Base-by-base conservation (phyloP, 352 stramenopile species). In the Phytophthora pisi region DNA sequence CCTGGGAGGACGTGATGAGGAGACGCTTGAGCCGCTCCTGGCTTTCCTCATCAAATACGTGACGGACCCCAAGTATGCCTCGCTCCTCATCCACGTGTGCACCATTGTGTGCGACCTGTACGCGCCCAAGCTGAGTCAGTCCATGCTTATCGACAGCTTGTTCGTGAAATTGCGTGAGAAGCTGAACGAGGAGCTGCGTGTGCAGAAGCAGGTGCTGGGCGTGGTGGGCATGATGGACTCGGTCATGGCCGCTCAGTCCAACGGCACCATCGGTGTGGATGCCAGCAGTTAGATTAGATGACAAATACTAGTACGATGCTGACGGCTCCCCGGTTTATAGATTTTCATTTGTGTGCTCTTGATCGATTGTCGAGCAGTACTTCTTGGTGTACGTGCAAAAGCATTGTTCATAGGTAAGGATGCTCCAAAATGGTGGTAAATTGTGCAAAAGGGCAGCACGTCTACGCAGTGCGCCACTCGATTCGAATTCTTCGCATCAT, bases 41-140 rank as follows among this genome's bases (percentile, higher is more conserved):
- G 93, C 95, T 61, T 99, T 98, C 73, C 85, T 97, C 30, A 96
- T 97, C 69, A 95, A 97, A 76, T 98, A 98, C 74, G 92, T 99
- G 59, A 93, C 94, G 49, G 89, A 98, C 76, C 96, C 96, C 20
- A 95, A 97, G 74, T 99, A 98, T 81, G 86, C 92, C 23, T 80
- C 82, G 28, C 70, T 98, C 42, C 83, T 99, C 16, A 87, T 98
- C 43, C 88, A 93, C 40, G 93, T 99, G 31, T 97, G 92, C 69
- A 90, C 96, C 67, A 89, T 92, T 53, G 81, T 99, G 31, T 93
- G 96, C 60, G 91, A 98, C 74, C 85, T 98, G 47, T 99, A 98
- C 82, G 89, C 84, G 31, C 81, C 82, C n/a, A 95, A 98, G 59
- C 75, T 97, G 16, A 97, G 95, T 51, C 86, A 94, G 69, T 95